Percentiles rank a stretch among this genome's conserved stretches.
These are phyloP conservation scores for Saccharomyces eubayanus DNA, from an alignment of 805 yeast species.

Conservation along the genomic window DNA sequence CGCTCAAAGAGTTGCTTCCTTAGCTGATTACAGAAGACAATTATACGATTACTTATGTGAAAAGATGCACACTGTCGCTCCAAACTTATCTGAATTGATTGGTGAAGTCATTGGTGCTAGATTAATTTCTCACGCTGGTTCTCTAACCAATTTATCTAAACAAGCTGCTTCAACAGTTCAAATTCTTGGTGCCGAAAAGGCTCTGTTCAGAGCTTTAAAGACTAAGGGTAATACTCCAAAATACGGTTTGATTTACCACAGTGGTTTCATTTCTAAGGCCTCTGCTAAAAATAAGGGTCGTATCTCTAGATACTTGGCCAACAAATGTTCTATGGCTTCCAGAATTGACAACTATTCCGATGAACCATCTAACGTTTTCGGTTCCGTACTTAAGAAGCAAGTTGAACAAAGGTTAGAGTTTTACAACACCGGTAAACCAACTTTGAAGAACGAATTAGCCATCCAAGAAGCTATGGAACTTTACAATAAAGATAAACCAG, in stretches of 20 bases:
- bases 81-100: conserved; percentile 89
- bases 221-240: conserved; percentile 96
- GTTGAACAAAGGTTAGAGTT: conserved; percentile 96
- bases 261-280: conserved; percentile 90
- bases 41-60: conserved; percentile 81
- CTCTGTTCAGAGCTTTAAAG: conserved; percentile 89
- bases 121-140: conserved; percentile 96
- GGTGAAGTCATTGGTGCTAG: conserved; percentile 99
- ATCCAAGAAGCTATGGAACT: conserved; percentile 82
- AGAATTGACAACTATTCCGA: conserved; percentile 97
- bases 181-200: conserved; percentile 95
- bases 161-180: conserved; percentile 99
- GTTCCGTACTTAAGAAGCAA: conserved; percentile 85
- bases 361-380: conserved; percentile 84
- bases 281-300: conserved; percentile 96
- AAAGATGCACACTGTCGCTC: conserved; percentile 97
- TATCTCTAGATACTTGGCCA: conserved; percentile 95
- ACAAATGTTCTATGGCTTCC: conserved; percentile 97
- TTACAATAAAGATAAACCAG: conserved; percentile 41
- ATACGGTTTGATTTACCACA: conserved; percentile 91
- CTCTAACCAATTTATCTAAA: conserved; percentile 89
- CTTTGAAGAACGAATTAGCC: conserved; percentile 93
- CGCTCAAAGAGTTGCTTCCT: conserved; percentile 87
- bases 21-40: conserved; percentile 82
- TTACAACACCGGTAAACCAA: conserved; percentile 93